Conservation (phyloP, 768 basidiomycete genomes). For the Holtermanniella nyarrowii region DNA sequence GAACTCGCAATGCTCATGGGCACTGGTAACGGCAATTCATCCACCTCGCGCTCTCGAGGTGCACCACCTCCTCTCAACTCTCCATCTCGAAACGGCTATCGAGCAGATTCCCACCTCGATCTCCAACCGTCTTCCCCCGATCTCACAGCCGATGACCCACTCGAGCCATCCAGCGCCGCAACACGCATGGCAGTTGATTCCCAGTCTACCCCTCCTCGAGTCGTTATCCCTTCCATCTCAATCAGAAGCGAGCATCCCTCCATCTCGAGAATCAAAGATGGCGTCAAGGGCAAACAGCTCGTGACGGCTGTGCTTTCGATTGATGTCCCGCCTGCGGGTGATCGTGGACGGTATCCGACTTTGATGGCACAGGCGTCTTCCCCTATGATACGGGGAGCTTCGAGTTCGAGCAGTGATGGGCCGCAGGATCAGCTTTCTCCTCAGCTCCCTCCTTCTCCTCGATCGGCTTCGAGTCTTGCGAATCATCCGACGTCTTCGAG, state of each 20-base stretch:
- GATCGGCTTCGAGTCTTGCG: slow-evolving; percentile 10
- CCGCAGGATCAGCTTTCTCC: slow-evolving; percentile 10
- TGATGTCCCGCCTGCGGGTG: slow-evolving; percentile 57
- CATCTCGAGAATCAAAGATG: slow-evolving; percentile 57
- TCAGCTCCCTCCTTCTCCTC: slow-evolving; percentile 24
- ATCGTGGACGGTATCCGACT: slow-evolving; percentile 18
- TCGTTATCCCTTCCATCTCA: slow-evolving; percentile 86
- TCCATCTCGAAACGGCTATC: slow-evolving; percentile 18
- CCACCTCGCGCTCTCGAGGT: slow-evolving; percentile 46
- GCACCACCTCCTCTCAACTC: slow-evolving; percentile 19
- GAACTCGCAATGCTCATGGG: slow-evolving; percentile 91
- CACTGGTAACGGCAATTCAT: slow-evolving; percentile 50
- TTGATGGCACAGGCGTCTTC: not conserved
- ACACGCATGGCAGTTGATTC: slow-evolving; percentile 38
- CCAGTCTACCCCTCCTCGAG: slow-evolving; percentile 43
- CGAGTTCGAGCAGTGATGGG: not conserved
- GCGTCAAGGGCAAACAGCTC: slow-evolving; percentile 54
- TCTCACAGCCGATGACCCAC: slow-evolving; percentile 74
- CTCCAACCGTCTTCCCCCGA: slow-evolving; percentile 41
- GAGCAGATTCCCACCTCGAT: slow-evolving; percentile 5
- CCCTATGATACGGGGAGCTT: not conserved
- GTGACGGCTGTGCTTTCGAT: slow-evolving; percentile 89
- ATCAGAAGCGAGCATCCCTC: slow-evolving; percentile 85
- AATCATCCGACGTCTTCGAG: slow-evolving; percentile 3
- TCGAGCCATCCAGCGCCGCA: slow-evolving; percentile 48